phyloP scores from a whole-genome alignment of 2,329 filamentous ascomycete species.

The Fusarium zealandicum region DNA sequence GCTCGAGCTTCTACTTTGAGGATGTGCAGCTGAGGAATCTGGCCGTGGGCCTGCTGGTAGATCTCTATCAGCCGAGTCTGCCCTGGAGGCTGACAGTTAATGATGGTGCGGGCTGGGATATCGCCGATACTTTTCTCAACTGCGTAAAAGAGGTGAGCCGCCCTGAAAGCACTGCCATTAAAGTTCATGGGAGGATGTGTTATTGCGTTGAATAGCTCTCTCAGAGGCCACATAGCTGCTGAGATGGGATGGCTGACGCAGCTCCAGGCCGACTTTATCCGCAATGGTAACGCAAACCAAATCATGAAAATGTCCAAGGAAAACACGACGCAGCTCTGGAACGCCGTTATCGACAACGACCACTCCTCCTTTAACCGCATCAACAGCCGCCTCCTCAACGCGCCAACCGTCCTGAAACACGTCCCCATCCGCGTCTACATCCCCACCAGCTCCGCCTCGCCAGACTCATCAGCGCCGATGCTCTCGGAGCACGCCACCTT shows the following conservation, averaged over 20 bases:
- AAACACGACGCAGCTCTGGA: conserved; percentile 84
- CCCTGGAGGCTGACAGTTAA: conserved; percentile 64
- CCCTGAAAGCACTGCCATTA: too few species aligned
- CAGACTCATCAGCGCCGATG: conserved; percentile 43
- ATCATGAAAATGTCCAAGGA: conserved; percentile 90
- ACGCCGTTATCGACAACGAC: conserved; percentile 80
- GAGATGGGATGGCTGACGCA: conserved; percentile 7
- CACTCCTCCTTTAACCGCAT: conserved; percentile 75
- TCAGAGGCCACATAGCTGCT: neutral
- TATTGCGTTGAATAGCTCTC: too few species aligned
- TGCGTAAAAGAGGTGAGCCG: conserved; percentile 65
- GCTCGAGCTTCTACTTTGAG: conserved; percentile 67
- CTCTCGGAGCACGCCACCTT: conserved; percentile 59
- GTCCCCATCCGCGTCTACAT: conserved; percentile 91
- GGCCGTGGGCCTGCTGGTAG: conserved; percentile 61
- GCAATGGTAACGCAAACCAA: conserved; percentile 86
- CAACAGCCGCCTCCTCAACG: conserved; percentile 77
- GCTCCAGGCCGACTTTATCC: conserved; percentile 77
- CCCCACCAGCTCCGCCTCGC: conserved; percentile 64
- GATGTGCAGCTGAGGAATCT: conserved; percentile 61
- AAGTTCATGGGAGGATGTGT: too few species aligned
- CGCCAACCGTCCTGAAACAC: conserved; percentile 76
- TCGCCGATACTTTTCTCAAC: conserved; percentile 69
- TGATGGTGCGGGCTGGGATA: conserved; percentile 65
- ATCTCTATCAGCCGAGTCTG: conserved; percentile 62